phyloP scores from a whole-genome alignment of 768 basidiomycete genomes.

The Lentinula sp. region DNA sequence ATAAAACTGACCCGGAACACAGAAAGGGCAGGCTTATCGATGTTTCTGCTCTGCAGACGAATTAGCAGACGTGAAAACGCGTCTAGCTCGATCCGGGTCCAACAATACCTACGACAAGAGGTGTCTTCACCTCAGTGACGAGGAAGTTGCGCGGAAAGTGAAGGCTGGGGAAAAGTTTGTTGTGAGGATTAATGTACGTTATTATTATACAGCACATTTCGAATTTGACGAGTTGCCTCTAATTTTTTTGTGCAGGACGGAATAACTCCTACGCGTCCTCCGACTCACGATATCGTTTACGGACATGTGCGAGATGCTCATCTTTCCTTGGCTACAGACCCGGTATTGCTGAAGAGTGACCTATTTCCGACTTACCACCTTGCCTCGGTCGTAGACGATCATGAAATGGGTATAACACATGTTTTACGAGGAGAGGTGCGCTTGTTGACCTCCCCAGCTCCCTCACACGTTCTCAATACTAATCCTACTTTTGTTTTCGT shows the following conservation, averaged over 20 bases:
- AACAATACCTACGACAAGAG: conserved; percentile 82
- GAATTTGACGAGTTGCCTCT: neutral
- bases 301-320: conserved; percentile 69
- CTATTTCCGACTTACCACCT: conserved; percentile 94
- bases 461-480: too few relatives aligned
- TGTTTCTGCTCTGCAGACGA: conserved; percentile 87
- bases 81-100: conserved; percentile 66
- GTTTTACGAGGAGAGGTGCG: conserved; percentile 88
- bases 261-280: conserved; percentile 42
- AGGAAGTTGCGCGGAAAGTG: conserved; percentile 73
- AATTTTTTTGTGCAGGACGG: conserved; percentile 39
- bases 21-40: conserved; percentile 89
- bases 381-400: conserved; percentile 93
- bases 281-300: conserved; percentile 69
- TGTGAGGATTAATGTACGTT: conserved; percentile 79
- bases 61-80: conserved; percentile 61
- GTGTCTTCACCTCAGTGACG: conserved; percentile 81
- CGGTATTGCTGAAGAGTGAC: conserved; percentile 89
- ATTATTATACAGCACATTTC: too few relatives aligned
- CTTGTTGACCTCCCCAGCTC: too few relatives aligned
- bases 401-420: conserved; percentile 94
- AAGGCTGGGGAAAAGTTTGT: conserved; percentile 73
- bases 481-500: neutral
- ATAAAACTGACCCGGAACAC: neutral
- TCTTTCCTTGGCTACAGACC: conserved; percentile 79